Conservation (phyloP, 2,329 filamentous ascomycete genomes). For the Biscogniauxia sp. region DNA sequence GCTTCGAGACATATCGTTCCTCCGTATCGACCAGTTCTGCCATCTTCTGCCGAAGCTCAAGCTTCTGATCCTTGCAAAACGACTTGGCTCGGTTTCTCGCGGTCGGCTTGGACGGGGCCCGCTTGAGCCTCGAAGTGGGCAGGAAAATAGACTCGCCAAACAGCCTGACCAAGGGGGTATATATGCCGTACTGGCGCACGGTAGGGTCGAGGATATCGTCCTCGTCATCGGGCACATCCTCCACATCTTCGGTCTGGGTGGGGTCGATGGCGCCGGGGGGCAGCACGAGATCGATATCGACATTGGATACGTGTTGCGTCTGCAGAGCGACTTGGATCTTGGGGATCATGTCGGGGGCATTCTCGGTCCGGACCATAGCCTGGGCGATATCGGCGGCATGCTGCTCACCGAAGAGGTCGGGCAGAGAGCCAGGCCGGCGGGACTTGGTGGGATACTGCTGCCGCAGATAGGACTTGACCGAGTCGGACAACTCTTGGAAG, state of each 20-base stretch:
- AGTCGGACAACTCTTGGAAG: constrained; percentile 79
- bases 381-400: constrained; percentile 90
- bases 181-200: constrained; percentile 70
- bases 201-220: constrained; percentile 65
- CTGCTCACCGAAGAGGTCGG: constrained; percentile 79
- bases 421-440: constrained; percentile 60
- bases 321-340: constrained; percentile 74
- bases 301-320: constrained; percentile 77
- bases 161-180: constrained; percentile 71
- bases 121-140: constrained; percentile 78
- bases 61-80: constrained; percentile 78
- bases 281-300: constrained; percentile 84
- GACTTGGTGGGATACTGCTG: constrained; percentile 53
- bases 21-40: constrained; percentile 90
- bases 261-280: constrained; percentile 75
- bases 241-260: constrained; percentile 56
- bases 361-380: constrained; percentile 79
- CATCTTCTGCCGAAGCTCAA: constrained; percentile 83
- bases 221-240: constrained; percentile 59
- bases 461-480: constrained; percentile 70
- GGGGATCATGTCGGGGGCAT: constrained; percentile 67
- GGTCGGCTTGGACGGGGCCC: constrained; percentile 83
- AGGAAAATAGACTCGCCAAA: constrained; percentile 84
- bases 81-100: constrained; percentile 74
- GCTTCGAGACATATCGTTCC: constrained; percentile 85